Base-by-base conservation (phyloP, 345 rosid genomes). In the Gossypium thurberi region DNA sequence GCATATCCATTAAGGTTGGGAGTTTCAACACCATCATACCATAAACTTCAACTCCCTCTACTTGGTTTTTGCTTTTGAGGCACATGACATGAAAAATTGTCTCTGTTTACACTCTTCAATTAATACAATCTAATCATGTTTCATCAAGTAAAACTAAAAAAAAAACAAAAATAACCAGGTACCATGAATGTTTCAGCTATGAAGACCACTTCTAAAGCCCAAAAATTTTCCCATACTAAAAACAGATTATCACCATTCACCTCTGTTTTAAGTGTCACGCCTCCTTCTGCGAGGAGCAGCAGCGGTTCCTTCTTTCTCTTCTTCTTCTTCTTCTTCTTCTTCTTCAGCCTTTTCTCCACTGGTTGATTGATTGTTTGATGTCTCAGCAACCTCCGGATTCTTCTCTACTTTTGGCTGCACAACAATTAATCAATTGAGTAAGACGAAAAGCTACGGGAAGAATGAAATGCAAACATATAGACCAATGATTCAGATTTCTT, bases 221-320 rank as follows among this genome's bases (percentile, higher is more conserved):
- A 75, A 74, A 67, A 73, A 59, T 77, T 82, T 78, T 67, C 76
- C 77, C 77, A 76, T 78, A 71, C 76, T 74, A 76, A 51, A 71
- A 64, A 11, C 65, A 47, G 37, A 25, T 26, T 33, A 20, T 75
- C 37, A n/a, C 71, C n/a, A 4, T 56, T 66, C 44, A 33, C 48
- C 33, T 4, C 21, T 8, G 12, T n/a, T 80, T 81, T 74, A 90
- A 78, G 50, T 84, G 1, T 88, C 96, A 48, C 91, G 96, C 65
- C 93, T 86, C 82, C 89, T 83, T 20, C 86, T 80, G n/a, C 88
- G 88, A 10, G 88, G 84, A 20, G 87, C 83, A 21, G 85, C 82
- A 0, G 76, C 73, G 0, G 66, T 74, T 17, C 72, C 80, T 51
- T 84, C 91, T 78, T 82, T 84, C 81, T 71, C 79, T 33, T 33